These are phyloP conservation scores for Paramecium caudatum DNA, from an alignment of 73 alveolate genomes.

Conservation along the genomic window DNA sequence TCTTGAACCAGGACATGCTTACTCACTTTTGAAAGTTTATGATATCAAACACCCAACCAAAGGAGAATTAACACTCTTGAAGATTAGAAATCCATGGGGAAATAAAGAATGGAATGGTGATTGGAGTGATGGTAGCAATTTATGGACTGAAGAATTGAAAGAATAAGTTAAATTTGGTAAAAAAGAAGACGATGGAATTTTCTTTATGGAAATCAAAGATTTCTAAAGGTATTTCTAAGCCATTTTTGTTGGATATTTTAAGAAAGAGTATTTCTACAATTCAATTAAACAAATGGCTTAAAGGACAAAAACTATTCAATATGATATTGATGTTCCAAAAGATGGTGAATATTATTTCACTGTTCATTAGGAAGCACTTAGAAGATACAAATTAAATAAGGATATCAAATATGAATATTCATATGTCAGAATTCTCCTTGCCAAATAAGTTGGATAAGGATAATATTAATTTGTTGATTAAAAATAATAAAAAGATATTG, in stretches of 20 bases:
- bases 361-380: constrained; percentile 22
- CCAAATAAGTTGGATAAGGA: not conserved
- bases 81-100: constrained; percentile 98
- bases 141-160: constrained; percentile 94
- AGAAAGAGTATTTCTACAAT: not conserved
- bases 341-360: constrained; percentile 40
- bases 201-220: constrained; percentile 82
- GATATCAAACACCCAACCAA: constrained; percentile 51
- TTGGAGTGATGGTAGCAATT: constrained; percentile 91
- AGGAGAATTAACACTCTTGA: constrained; percentile 82
- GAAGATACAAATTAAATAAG: not conserved
- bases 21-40: constrained; percentile 11
- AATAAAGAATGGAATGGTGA: constrained; percentile 95
- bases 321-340: constrained; percentile 13
- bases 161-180: constrained; percentile 78
- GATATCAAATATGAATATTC: constrained; percentile 39
- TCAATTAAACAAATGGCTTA: constrained; percentile 13
- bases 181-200: constrained; percentile 88
- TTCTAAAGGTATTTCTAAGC: constrained; percentile 21
- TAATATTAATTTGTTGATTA: not conserved
- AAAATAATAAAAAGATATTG: not conserved
- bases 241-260: not conserved
- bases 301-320: constrained; percentile 10
- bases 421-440: not conserved
- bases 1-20: constrained; percentile 86